These are phyloP conservation scores for Tylopilus felleus DNA, from an alignment of 768 basidiomycete species.

Conservation along the genomic window DNA sequence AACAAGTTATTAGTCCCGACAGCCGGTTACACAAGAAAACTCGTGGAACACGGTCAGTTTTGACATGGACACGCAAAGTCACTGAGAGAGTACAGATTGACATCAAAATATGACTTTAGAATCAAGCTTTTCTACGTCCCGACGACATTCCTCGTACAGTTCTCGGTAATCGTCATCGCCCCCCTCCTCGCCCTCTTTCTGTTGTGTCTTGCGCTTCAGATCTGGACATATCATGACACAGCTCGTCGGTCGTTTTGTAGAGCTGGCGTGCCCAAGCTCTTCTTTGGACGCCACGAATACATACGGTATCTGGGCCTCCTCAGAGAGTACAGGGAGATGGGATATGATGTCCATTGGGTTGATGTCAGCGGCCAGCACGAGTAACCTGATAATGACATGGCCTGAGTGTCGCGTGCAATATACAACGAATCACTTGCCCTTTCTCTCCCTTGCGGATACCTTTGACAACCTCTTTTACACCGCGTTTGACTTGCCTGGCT, in stretches of 20 bases:
- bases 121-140: constrained; percentile 83
- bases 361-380: constrained; percentile 94
- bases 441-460: constrained; percentile 96
- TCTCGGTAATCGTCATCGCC: constrained; percentile 85
- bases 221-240: constrained; percentile 93
- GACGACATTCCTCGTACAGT: constrained; percentile 79
- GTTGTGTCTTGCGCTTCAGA: constrained; percentile 66
- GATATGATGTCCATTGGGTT: constrained; percentile 98
- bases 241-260: constrained; percentile 97
- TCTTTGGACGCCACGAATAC: constrained; percentile 90
- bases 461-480: constrained; percentile 98
- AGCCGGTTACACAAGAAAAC: background rate
- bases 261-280: constrained; percentile 91
- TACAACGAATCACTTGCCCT: constrained; percentile 56
- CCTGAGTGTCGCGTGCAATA: background rate
- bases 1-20: background rate
- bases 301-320: constrained; percentile 90
- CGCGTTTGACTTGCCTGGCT: constrained; percentile 91
- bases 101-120: constrained; percentile 61
- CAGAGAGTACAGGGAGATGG: constrained; percentile 90
- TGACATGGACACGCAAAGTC: background rate
- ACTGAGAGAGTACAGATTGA: background rate
- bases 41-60: background rate
- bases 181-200: constrained; percentile 58
- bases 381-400: constrained; percentile 48